Base-by-base conservation (phyloP, 768 basidiomycete species). In the Russula lepida region DNA sequence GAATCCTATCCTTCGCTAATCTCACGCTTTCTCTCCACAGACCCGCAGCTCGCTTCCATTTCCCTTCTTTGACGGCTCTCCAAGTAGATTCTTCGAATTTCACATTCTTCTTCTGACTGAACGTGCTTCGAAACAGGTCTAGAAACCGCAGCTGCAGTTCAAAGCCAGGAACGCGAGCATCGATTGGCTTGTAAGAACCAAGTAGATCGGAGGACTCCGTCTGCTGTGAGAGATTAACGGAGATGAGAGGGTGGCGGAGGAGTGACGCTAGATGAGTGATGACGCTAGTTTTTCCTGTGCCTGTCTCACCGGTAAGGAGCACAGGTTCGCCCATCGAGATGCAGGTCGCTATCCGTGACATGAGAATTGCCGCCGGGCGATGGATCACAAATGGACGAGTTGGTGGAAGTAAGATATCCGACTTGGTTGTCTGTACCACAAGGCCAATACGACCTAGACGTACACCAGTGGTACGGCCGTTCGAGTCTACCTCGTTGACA, bases 281-380 rank as follows among this genome's bases (percentile, higher is more conserved):
- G 21, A 85, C 81, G 55, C 94, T 95, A 0, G 97, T 99, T 74
- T 99, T 99, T 15, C 97, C 97, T 1, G 97, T 99, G n/a, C 97
- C 97, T 2, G 97, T 99, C 76, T 99, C 97, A 49, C 97, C 97
- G 0, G 94, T 93, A 27, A 99, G 80, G 8, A 99, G 80, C 5
- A 95, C 77, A 5, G 97, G 93, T 69, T 99, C 97, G 15, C 74
- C 74, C 49, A 88, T 76, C 0, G 85, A 78, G 49, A 93, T 77
- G 0, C 88, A 82, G 23, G 83, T 84, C 2, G 84, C 83, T 39
- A 98, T 86, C 17, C 91, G 83, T 23, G 91, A 88, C 35, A 98
- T 79, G 3, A 98, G 77, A 32, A 81, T 73, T 0, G 88, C 73
- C 0, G 93, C 93, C 0, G 93, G 94, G 57, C 84, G 83, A 68